Evolutionary conservation across 2,329 filamentous ascomycete genomes (phyloP).

Genomic region (Ceratocystis albifundus): DNA sequence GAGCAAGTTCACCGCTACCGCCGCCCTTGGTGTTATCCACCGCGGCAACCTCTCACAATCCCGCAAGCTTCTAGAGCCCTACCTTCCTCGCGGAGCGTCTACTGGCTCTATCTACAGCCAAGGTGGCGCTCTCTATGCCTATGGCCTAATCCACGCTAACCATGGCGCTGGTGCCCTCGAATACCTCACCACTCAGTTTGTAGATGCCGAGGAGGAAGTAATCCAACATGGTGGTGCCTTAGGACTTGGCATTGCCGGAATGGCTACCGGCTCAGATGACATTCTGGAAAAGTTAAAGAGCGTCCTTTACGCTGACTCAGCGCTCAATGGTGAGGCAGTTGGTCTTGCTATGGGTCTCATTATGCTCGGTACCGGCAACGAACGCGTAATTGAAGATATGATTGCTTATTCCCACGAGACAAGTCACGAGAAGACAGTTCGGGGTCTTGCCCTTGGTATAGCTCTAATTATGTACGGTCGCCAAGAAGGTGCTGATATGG

Average conservation of each 20-base stretch:
- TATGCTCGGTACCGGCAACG: conserved; percentile 96
- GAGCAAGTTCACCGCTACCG: conserved; percentile 98
- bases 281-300: conserved; percentile 86
- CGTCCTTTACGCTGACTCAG: conserved; percentile 85
- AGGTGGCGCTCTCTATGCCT: conserved; percentile 87
- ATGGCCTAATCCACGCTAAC: conserved; percentile 93
- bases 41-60: conserved; percentile 89
- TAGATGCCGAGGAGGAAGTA: conserved; percentile 70
- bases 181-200: conserved; percentile 66
- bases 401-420: conserved; percentile 96
- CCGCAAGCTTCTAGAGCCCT: conserved; percentile 84
- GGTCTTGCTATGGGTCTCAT: conserved; percentile 93
- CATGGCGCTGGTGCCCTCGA: conserved; percentile 83
- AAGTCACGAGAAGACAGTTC: conserved; percentile 97
- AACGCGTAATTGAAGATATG: conserved; percentile 89
- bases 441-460: conserved; percentile 91
- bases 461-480: conserved; percentile 96
- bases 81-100: conserved; percentile 67
- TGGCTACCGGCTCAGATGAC: conserved; percentile 84
- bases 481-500: conserved; percentile 85
- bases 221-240: conserved; percentile 94
- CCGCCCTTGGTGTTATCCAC: conserved; percentile 91
- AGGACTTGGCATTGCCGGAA: conserved; percentile 89
- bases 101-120: conserved; percentile 90
- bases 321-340: conserved; percentile 92